phyloP scores from a whole-genome alignment of 148 eudicot species.

The Diospyros kaki region DNA sequence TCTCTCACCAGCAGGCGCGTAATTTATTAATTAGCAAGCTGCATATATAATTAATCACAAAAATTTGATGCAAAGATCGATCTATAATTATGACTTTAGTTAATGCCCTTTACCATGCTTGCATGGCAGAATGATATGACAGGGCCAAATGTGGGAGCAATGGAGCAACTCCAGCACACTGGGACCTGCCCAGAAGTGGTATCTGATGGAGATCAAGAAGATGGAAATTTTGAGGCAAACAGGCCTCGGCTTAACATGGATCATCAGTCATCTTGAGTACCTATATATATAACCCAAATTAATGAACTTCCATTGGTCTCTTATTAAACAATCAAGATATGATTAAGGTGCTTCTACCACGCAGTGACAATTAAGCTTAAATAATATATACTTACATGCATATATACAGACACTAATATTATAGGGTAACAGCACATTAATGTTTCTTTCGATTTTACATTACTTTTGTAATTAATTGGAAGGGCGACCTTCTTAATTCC shows the following conservation, averaged over 20 bases:
- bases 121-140: background rate
- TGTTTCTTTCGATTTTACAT: too few relatives aligned
- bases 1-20: slow-evolving; percentile 6
- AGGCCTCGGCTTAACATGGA: background rate
- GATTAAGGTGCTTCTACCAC: too few relatives aligned
- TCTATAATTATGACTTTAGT: background rate
- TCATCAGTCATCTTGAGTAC: too few relatives aligned
- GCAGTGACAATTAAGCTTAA: too few relatives aligned
- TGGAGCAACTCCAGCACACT: background rate
- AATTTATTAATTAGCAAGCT: background rate
- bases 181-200: background rate
- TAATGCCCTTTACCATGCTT: background rate
- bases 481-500: too few relatives aligned
- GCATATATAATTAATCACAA: background rate
- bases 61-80: background rate
- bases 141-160: background rate
- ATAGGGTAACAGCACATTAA: too few relatives aligned
- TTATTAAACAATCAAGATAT: too few relatives aligned
- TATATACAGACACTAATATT: too few relatives aligned
- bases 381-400: too few relatives aligned
- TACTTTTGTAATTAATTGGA: too few relatives aligned
- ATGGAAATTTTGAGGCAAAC: background rate
- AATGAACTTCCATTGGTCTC: too few relatives aligned
- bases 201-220: background rate
- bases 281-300: too few relatives aligned